Evolutionary conservation across 2,329 filamentous ascomycete species (phyloP).

Genomic region (Claviceps spartinae): DNA sequence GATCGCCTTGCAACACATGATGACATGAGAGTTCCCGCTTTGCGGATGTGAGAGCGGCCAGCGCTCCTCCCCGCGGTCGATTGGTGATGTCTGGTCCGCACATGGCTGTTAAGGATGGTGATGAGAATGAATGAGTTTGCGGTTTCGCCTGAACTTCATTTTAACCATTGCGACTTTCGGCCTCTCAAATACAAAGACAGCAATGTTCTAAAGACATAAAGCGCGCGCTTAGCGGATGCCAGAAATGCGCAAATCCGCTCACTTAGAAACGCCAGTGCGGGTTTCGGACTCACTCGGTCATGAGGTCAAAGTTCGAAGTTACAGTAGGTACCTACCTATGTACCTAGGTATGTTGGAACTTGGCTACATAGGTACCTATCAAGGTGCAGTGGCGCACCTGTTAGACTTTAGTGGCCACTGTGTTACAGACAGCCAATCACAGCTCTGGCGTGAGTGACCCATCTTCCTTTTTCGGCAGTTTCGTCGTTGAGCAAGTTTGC

Average conservation of each 20-base stretch:
- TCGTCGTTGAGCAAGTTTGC: slow-evolving; percentile 22
- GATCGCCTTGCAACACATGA: slow-evolving; percentile 18
- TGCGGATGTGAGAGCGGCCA: slow-evolving; percentile 27
- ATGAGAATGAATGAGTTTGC: background rate
- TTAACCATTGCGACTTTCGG: background rate
- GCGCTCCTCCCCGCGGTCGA: slow-evolving; percentile 30
- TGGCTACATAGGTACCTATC: background rate
- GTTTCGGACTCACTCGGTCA: too few species aligned
- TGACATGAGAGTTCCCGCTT: background rate
- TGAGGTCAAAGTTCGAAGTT: background rate
- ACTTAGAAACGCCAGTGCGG: background rate
- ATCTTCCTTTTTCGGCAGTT: slow-evolving; percentile 15
- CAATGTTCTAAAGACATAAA: background rate
- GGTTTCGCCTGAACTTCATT: background rate
- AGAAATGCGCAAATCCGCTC: slow-evolving; percentile 5
- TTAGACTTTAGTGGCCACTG: background rate
- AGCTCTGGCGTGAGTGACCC: slow-evolving; percentile 6
- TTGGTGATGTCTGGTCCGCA: slow-evolving; percentile 29
- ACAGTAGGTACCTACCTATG: too few species aligned
- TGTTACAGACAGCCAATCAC: slow-evolving; percentile 17
- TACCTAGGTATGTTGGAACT: background rate
- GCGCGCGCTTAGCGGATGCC: background rate
- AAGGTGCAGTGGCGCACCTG: too few species aligned
- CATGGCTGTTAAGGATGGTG: slow-evolving; percentile 18
- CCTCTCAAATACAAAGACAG: background rate